Conservation (phyloP, 768 basidiomycete species). For the Pisolithus orientalis region DNA sequence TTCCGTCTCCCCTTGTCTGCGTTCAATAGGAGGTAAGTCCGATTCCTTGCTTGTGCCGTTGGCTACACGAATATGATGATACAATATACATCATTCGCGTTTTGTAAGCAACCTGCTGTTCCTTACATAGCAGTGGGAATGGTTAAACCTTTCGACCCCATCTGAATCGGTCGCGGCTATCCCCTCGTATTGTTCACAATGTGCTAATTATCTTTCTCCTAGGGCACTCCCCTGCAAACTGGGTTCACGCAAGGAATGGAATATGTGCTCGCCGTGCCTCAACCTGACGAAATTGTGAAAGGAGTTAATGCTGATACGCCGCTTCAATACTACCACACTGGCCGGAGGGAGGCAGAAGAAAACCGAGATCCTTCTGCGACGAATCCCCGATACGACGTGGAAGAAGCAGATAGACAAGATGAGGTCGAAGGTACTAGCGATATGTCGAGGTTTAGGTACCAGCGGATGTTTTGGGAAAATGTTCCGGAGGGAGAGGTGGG, state of each 20-base stretch:
- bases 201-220: constrained; percentile 6
- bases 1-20: neutral
- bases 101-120: constrained; percentile 51
- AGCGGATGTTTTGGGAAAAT: constrained; percentile 75
- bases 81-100: constrained; percentile 61
- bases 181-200: neutral
- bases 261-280: constrained; percentile 53
- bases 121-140: constrained; percentile 55
- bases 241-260: constrained; percentile 85
- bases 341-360: neutral
- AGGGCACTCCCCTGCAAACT: constrained; percentile 68
- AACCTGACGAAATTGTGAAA: constrained; percentile 10
- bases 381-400: constrained; percentile 38
- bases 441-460: constrained; percentile 56
- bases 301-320: constrained; percentile 2
- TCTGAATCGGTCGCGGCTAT: constrained; percentile 38
- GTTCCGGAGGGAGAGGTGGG: constrained; percentile 63
- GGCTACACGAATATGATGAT: constrained; percentile 38
- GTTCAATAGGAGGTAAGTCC: constrained; percentile 36
- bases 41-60: neutral
- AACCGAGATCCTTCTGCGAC: neutral
- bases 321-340: constrained; percentile 4
- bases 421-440: constrained; percentile 46
- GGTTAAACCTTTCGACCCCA: constrained; percentile 71
- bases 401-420: constrained; percentile 58